Percentiles rank a stretch among this genome's conserved stretches.
Evolutionary conservation across 2,329 filamentous ascomycete genomes (phyloP).

Genomic region (Parastagonospora nodorum): DNA sequence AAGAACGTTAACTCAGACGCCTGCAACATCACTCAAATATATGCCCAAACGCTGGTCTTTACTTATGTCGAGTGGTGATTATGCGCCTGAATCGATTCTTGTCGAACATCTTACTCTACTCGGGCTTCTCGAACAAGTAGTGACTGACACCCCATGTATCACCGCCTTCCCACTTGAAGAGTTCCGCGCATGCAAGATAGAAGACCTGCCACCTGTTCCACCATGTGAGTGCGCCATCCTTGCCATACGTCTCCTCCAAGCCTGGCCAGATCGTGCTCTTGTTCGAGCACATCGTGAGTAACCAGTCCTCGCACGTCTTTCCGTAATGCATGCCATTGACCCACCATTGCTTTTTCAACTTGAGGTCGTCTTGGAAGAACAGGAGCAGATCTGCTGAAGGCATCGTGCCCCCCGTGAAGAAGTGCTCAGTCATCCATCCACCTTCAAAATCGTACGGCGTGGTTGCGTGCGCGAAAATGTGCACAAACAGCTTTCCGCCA

Average conservation of each 20-base stretch:
- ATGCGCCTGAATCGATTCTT: too few relatives aligned
- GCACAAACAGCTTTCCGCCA: conserved; percentile 70
- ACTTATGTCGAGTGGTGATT: too few relatives aligned
- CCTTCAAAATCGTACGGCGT: conserved; percentile 73
- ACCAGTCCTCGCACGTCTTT: conserved; percentile 73
- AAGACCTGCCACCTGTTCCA: conserved; percentile 75
- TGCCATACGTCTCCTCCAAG: conserved; percentile 68
- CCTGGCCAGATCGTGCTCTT: conserved; percentile 68
- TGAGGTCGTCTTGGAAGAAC: conserved; percentile 69
- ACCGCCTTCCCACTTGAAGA: conserved; percentile 69
- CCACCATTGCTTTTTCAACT: conserved; percentile 70
- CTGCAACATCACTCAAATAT: background rate
- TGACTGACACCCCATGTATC: conserved; percentile 72
- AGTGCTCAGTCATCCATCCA: conserved; percentile 76
- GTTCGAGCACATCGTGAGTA: conserved; percentile 63
- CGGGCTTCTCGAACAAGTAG: conserved; percentile 67
- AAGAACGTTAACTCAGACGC: background rate
- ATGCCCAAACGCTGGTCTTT: too few relatives aligned
- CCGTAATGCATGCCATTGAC: conserved; percentile 71
- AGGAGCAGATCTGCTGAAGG: conserved; percentile 68
- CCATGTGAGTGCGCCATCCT: conserved; percentile 64
- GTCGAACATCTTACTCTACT: conserved; percentile 11
- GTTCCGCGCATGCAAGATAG: conserved; percentile 71
- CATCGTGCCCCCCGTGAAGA: conserved; percentile 77
- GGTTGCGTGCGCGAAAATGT: conserved; percentile 68